phyloP scores from a whole-genome alignment of 441 rosid genomes.

The Gossypium lobatum region DNA sequence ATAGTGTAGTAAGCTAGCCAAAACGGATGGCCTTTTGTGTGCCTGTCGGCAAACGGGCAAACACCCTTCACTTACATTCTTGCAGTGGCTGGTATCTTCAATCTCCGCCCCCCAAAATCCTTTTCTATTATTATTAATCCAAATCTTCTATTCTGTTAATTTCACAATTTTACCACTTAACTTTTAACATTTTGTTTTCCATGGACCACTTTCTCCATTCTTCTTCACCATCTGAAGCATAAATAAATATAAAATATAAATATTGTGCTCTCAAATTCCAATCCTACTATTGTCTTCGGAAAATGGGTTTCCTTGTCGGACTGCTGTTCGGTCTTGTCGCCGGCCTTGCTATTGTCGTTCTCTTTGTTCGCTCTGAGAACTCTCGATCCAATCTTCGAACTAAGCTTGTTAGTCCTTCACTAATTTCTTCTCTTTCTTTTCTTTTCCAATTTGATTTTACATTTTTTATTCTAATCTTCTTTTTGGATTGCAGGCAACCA shows the following conservation, averaged over 20 bases:
- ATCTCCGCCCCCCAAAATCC: neutral
- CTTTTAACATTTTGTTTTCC: no score
- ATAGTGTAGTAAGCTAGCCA: neutral
- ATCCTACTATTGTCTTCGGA: neutral
- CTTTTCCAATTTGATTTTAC: neutral
- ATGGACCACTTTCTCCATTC: neutral
- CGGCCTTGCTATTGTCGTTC: constrained; percentile 61
- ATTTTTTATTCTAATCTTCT: neutral
- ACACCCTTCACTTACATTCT: neutral
- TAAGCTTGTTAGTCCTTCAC: constrained; percentile 49
- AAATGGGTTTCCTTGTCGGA: constrained; percentile 63
- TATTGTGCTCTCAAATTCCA: neutral
- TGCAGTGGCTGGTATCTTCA: neutral
- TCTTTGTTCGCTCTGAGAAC: constrained; percentile 68
- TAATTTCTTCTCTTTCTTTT: neutral
- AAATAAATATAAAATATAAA: neutral
- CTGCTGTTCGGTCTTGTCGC: constrained; percentile 54
- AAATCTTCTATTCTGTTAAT: neutral
- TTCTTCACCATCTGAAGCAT: neutral
- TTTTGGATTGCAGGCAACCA: constrained; percentile 45
- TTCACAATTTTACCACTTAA: neutral
- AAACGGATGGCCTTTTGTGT: neutral
- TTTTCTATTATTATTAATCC: neutral
- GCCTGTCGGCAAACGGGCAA: neutral
- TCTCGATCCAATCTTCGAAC: constrained; percentile 31